These are phyloP conservation scores for Monilinia polystroma DNA, from an alignment of 2,329 filamentous ascomycete species.

Conservation along the genomic window DNA sequence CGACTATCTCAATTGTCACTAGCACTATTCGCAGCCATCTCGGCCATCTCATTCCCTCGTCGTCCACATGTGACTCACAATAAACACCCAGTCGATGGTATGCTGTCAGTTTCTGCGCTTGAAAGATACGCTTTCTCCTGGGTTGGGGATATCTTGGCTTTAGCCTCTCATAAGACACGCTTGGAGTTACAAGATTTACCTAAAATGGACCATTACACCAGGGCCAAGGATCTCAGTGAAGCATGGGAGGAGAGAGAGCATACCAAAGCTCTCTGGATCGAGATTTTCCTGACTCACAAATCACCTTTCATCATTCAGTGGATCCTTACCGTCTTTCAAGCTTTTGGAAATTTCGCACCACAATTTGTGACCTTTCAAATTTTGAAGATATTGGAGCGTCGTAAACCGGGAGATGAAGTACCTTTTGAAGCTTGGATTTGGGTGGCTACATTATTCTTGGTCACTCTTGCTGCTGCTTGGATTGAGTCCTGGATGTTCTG, in stretches of 20 bases:
- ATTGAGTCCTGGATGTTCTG: constrained; percentile 67
- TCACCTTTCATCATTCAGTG: constrained; percentile 58
- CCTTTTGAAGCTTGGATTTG: constrained; percentile 63
- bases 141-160: constrained; percentile 54
- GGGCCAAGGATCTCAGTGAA: constrained; percentile 50
- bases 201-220: constrained; percentile 55
- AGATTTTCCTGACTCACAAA: constrained; percentile 58
- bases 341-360: constrained; percentile 58
- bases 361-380: constrained; percentile 68
- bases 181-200: constrained; percentile 64
- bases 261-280: constrained; percentile 56
- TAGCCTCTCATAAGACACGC: constrained; percentile 56
- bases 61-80: constrained; percentile 64
- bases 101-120: constrained; percentile 60
- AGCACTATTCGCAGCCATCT: constrained; percentile 47
- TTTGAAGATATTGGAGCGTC: constrained; percentile 61
- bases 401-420: constrained; percentile 47
- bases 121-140: constrained; percentile 66
- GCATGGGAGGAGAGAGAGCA: constrained; percentile 52
- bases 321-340: constrained; percentile 46
- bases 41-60: constrained; percentile 59
- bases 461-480: constrained; percentile 54
- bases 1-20: constrained; percentile 50
- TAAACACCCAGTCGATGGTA: constrained; percentile 59
- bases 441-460: constrained; percentile 61